Percentiles rank a stretch among this genome's conserved stretches.
These are phyloP conservation scores for Mimosa pudica DNA, from an alignment of 306 rosid genomes.

Conservation along the genomic window DNA sequence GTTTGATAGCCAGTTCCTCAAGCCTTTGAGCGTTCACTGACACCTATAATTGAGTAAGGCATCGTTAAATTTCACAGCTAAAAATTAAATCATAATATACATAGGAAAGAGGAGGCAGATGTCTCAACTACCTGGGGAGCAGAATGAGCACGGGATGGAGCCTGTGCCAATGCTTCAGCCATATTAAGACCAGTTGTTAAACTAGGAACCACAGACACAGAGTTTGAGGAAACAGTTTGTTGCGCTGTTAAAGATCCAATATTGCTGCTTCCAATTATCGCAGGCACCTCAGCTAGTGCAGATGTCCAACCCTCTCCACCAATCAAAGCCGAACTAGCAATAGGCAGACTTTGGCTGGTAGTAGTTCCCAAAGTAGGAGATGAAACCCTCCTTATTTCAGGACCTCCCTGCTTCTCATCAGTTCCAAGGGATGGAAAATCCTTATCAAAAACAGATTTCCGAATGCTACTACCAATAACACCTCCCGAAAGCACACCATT, in stretches of 20 bases:
- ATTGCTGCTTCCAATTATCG: constrained; percentile 63
- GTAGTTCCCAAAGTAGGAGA: constrained; percentile 83
- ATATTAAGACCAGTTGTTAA: constrained; percentile 79
- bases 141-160: constrained; percentile 75
- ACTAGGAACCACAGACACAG: constrained; percentile 53
- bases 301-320: constrained; percentile 98
- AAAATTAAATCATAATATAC: constrained; percentile 15
- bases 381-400: constrained; percentile 80
- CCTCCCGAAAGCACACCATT: constrained; percentile 66
- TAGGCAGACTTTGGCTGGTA: constrained; percentile 78
- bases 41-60: constrained; percentile 47
- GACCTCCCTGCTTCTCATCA: constrained; percentile 73
- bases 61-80: constrained; percentile 26
- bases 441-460: constrained; percentile 84
- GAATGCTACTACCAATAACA: constrained; percentile 57
- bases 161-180: constrained; percentile 96
- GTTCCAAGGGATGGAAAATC: constrained; percentile 95
- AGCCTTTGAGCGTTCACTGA: constrained; percentile 90
- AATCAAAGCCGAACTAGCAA: constrained; percentile 75
- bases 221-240: constrained; percentile 53
- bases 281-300: constrained; percentile 87
- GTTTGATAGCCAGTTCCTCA: constrained; percentile 94
- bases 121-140: constrained; percentile 72
- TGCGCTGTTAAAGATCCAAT: constrained; percentile 63
- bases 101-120: constrained; percentile 21